These are phyloP conservation scores for Saccharomycopsis amapae DNA, from an alignment of 805 yeast genomes.

Conservation along the genomic window DNA sequence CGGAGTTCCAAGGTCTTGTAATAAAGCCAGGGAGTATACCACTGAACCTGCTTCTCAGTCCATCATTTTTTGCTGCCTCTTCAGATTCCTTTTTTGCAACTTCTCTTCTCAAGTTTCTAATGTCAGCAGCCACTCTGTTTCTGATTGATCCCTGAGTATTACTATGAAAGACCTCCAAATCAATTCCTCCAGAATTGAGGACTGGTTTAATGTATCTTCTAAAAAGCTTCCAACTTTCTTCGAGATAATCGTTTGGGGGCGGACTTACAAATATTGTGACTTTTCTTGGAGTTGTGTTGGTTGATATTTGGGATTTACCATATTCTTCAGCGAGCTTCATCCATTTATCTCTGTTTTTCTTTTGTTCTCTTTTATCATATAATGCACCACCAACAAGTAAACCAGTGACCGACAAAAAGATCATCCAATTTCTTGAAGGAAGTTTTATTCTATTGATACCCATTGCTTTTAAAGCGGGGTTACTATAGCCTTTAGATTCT, in stretches of 20 bases:
- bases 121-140: slow-evolving; percentile 68
- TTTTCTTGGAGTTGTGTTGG: slow-evolving; percentile 59
- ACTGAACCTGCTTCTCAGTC: slow-evolving; percentile 16
- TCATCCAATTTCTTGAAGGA: slow-evolving; percentile 91
- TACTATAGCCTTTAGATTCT: slow-evolving; percentile 37
- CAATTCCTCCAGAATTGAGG: slow-evolving; percentile 59
- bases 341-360: slow-evolving; percentile 55
- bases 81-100: slow-evolving; percentile 26
- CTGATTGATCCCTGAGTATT: slow-evolving; percentile 88
- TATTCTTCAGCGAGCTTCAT: slow-evolving; percentile 49
- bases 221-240: slow-evolving; percentile 57
- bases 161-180: slow-evolving; percentile 66
- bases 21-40: slow-evolving; percentile 10
- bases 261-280: slow-evolving; percentile 84
- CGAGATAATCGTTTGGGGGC: slow-evolving; percentile 93
- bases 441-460: slow-evolving; percentile 72
- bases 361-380: slow-evolving; percentile 74
- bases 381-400: slow-evolving; percentile 64
- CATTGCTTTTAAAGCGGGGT: slow-evolving; percentile 80
- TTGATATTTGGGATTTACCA: slow-evolving; percentile 41
- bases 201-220: slow-evolving; percentile 57
- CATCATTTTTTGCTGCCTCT: slow-evolving; percentile 21
- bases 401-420: slow-evolving; percentile 71
- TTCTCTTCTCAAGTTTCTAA: slow-evolving; percentile 59
- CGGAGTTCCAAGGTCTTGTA: slow-evolving; percentile 5